A percentile compares a stretch with the other conserved stretches of the same genome.
phyloP scores from a whole-genome alignment of 495 filamentous ascomycete species.

The Penicillium crystallinum region DNA sequence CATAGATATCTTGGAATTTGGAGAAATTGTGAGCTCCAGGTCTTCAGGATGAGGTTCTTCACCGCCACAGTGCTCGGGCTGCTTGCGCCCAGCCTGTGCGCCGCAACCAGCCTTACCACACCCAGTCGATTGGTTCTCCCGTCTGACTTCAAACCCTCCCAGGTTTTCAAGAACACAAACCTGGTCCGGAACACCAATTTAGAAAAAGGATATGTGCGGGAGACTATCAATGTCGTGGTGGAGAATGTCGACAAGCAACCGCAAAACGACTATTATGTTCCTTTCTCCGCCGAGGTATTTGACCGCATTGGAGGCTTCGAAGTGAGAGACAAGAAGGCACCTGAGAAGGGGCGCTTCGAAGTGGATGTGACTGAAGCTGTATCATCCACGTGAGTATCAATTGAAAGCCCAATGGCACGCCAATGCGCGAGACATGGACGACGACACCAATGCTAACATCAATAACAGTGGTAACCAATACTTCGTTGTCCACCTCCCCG shows the following conservation, averaged over 20 bases:
- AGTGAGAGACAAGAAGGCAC: conserved; percentile 82
- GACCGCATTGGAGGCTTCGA: conserved; percentile 77
- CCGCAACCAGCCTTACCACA: conserved; percentile 24
- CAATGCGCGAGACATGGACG: not conserved
- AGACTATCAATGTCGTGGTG: conserved; percentile 87
- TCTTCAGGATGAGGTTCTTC: conserved; percentile 40
- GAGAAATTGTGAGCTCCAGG: conserved; percentile 25
- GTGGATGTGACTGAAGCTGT: conserved; percentile 52
- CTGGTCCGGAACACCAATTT: conserved; percentile 84
- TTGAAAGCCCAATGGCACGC: conserved; percentile 21
- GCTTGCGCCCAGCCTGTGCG: conserved; percentile 34
- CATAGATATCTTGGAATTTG: conserved; percentile 19
- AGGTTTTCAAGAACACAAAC: conserved; percentile 88
- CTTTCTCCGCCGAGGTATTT: conserved; percentile 71
- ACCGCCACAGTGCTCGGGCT: conserved; percentile 39
- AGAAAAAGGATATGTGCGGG: conserved; percentile 84
- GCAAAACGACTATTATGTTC: conserved; percentile 84
- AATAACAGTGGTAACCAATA: conserved; percentile 66
- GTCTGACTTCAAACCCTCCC: conserved; percentile 74
- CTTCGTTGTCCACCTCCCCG: conserved; percentile 72
- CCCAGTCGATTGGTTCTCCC: conserved; percentile 50
- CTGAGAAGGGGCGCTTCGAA: conserved; percentile 58
- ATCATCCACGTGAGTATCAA: conserved; percentile 25
- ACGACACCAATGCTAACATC: not conserved
- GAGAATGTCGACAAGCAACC: conserved; percentile 76